Evolutionary conservation across 1,139 yeast species (phyloP), one percentile per base, ranked within the genome.

Genomic region (Suhomyces atakaporum): DNA sequence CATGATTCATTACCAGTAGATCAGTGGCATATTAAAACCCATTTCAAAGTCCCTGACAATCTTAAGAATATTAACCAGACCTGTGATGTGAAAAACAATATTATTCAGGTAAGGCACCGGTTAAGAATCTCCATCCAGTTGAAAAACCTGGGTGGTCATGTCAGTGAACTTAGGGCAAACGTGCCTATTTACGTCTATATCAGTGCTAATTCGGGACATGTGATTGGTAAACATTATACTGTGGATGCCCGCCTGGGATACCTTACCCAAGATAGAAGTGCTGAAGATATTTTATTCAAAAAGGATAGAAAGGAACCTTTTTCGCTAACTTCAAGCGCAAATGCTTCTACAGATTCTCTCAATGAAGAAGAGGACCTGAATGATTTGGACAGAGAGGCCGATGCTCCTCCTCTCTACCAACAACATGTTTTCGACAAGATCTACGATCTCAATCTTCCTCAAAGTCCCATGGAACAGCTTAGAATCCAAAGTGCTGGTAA

Each of bases 151-250:
- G 79, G 74, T 43, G 86, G 87, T 2, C 85, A 80, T 51, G 66
- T 75, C 5, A 79, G 85, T 41, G 90, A 84, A 57, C 60, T 83
- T 20, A 63, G 87, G 30, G 86, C 89, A 3, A 79, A 83, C 29
- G 59, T 84, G 33, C 89, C 90, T 0, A 66, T 84, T 2, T 67
- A 64, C 25, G 55, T 84, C 6, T 84, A 79, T 51, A 65, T 80
- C 7, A 77, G 81, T 34, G 77, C 84, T 3, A 68, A 67, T 32
- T 40, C 58, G 15, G 80, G 81, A 4, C 65, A 65, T 25, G 72
- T 78, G 29, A 55, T 66, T 20, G 85, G 83, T 1, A 60, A 77
- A 29, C 74, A 69, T 39, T 76, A 70, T 35, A 69, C 73, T 21
- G 56, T 79, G 19, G 84, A 80, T 42, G 63, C 67, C 16, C 55